Conservation (phyloP, 768 basidiomycete species). For the Pleurotus tuber-regium region DNA sequence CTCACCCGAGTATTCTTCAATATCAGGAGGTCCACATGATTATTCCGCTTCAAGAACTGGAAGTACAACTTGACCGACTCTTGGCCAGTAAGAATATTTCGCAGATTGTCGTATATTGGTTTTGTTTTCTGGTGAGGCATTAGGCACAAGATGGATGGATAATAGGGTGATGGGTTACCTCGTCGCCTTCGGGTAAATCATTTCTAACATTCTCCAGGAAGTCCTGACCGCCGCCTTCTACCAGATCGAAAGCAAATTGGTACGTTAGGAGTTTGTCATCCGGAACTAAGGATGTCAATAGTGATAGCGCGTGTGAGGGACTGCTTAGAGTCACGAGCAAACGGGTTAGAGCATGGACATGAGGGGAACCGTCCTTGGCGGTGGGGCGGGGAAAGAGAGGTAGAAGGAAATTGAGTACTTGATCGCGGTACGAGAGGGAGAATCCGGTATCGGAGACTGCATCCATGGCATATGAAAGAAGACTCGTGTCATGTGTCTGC, state of each 20-base stretch:
- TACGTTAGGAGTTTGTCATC: conserved; percentile 80
- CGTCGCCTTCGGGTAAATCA: conserved; percentile 65
- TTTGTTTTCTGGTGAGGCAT: conserved; percentile 47
- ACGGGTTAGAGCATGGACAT: conserved; percentile 81
- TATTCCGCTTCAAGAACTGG: conserved; percentile 94
- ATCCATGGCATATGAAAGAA: conserved; percentile 91
- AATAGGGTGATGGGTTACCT: conserved; percentile 37
- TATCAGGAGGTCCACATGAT: conserved; percentile 88
- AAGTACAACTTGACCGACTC: conserved; percentile 91
- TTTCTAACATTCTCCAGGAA: conserved; percentile 78
- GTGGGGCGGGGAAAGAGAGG: conserved; percentile 83
- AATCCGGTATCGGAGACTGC: conserved; percentile 89
- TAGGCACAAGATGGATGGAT: neutral
- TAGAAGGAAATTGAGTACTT: conserved; percentile 75
- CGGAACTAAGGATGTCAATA: conserved; percentile 69
- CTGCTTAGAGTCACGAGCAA: conserved; percentile 87
- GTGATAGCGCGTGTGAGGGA: conserved; percentile 70
- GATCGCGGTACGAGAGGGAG: conserved; percentile 79
- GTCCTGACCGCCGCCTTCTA: conserved; percentile 91
- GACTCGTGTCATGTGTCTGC: conserved; percentile 67
- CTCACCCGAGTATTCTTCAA: conserved; percentile 88
- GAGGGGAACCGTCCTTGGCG: conserved; percentile 68
- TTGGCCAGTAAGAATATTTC: conserved; percentile 84
- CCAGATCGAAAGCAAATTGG: conserved; percentile 94
- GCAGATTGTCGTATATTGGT: conserved; percentile 69